Percentiles rank a stretch among this genome's conserved stretches.
Evolutionary conservation across 1,139 yeast species (phyloP).

Genomic region (Scheffersomyces segobiensis): DNA sequence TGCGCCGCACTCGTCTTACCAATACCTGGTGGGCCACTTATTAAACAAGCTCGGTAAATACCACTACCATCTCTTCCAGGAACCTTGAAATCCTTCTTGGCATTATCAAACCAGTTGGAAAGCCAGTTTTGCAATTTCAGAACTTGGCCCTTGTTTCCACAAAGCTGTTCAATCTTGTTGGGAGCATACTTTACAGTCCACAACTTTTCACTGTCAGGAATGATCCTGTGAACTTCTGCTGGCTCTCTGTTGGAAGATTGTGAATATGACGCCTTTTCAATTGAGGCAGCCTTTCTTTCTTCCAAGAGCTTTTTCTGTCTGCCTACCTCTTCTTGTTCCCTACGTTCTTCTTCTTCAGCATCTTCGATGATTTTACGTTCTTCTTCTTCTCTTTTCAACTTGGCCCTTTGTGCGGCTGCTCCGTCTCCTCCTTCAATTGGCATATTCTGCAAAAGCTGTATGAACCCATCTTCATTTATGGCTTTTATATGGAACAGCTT

Average conservation of each 20-base stretch:
- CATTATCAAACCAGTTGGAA: conserved; percentile 66
- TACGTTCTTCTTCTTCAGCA: conserved; percentile 39
- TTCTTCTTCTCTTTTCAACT: conserved; percentile 66
- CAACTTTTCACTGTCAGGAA: conserved; percentile 55
- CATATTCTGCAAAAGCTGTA: conserved; percentile 71
- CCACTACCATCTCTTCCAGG: conserved; percentile 65
- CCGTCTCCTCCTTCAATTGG: conserved; percentile 93
- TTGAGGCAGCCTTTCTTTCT: conserved; percentile 29
- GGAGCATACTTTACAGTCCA: conserved; percentile 98
- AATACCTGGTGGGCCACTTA: conserved; percentile 85
- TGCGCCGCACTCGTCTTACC: conserved; percentile 85
- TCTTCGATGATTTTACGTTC: conserved; percentile 53
- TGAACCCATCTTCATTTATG: conserved; percentile 83
- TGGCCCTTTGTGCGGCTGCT: conserved; percentile 70
- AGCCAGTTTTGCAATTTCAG: conserved; percentile 72
- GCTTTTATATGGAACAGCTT: conserved; percentile 73
- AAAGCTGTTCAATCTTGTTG: conserved; percentile 65
- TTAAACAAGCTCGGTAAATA: conserved; percentile 73
- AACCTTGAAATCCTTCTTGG: conserved; percentile 54
- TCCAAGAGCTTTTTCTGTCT: conserved; percentile 8
- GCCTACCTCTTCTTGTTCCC: conserved; percentile 14
- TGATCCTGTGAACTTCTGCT: conserved; percentile 24
- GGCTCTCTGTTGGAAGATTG: conserved; percentile 7
- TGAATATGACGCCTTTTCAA: conserved; percentile 31
- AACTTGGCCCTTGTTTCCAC: conserved; percentile 87